phyloP scores from a whole-genome alignment of 2,329 filamentous ascomycete species.

The Arthrobotrys conoides region DNA sequence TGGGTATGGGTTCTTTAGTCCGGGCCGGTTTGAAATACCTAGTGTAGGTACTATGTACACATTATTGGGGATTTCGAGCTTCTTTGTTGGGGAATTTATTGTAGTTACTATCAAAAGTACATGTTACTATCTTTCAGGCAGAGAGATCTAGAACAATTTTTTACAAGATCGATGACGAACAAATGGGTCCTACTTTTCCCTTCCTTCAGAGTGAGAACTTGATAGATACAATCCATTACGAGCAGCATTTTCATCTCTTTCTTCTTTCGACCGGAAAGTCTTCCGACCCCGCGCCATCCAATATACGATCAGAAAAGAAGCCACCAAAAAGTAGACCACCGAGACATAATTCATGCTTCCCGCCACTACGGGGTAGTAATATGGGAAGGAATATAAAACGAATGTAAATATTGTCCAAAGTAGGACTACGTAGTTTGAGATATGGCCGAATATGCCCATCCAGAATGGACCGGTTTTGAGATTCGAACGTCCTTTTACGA shows the following conservation, averaged over 20 bases:
- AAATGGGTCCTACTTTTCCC: not conserved
- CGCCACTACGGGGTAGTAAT: constrained; percentile 66
- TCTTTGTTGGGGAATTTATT: constrained; percentile 4
- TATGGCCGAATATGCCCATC: constrained; percentile 66
- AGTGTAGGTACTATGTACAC: not conserved
- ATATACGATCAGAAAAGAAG: constrained; percentile 62
- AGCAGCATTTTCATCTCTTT: constrained; percentile 57
- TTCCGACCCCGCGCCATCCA: constrained; percentile 64
- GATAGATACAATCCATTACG: not conserved
- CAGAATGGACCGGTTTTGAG: constrained; percentile 68
- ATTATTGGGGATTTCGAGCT: not conserved
- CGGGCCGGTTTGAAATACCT: not conserved
- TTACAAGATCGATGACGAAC: not conserved
- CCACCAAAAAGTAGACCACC: constrained; percentile 64
- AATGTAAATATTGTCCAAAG: constrained; percentile 68
- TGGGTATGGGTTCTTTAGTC: not conserved
- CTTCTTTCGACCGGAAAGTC: constrained; percentile 63
- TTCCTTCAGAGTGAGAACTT: not conserved
- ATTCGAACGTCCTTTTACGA: constrained; percentile 67
- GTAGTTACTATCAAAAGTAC: constrained; percentile 26
- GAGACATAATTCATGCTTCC: constrained; percentile 66
- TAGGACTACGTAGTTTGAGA: constrained; percentile 66
- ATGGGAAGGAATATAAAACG: constrained; percentile 69
- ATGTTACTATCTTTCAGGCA: constrained; percentile 14
- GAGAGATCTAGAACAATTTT: constrained; percentile 9